These are phyloP conservation scores for Suillus clintonianus DNA, from an alignment of 768 basidiomycete species.

Conservation along the genomic window DNA sequence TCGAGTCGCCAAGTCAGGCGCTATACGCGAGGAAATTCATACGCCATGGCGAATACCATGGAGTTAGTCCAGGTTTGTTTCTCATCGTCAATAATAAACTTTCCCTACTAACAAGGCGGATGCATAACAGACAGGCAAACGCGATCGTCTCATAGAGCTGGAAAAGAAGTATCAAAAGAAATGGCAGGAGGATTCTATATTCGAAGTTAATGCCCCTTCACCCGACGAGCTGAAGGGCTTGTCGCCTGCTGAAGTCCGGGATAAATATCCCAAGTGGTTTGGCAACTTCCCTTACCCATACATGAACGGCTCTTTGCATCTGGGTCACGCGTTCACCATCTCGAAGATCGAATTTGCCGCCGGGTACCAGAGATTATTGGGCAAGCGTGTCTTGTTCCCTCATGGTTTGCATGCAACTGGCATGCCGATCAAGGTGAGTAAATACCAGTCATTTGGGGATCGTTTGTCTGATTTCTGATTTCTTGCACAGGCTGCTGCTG, in stretches of 20 bases:
- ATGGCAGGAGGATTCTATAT: slow-evolving; percentile 78
- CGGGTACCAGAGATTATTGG: slow-evolving; percentile 93
- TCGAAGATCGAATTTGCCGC: slow-evolving; percentile 97
- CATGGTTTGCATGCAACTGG: slow-evolving; percentile 98
- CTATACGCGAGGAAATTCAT: slow-evolving; percentile 25
- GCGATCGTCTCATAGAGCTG: slow-evolving; percentile 81
- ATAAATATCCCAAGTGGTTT: slow-evolving; percentile 94
- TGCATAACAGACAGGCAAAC: slow-evolving; percentile 77
- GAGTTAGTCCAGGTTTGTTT: slow-evolving; percentile 59
- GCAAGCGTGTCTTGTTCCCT: slow-evolving; percentile 95
- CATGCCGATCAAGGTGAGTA: slow-evolving; percentile 95
- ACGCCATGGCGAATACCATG: slow-evolving; percentile 60
- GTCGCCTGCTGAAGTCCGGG: slow-evolving; percentile 62
- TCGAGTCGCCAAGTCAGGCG: slow-evolving; percentile 29
- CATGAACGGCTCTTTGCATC: slow-evolving; percentile 97
- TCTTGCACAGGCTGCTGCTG: slow-evolving; percentile 76
- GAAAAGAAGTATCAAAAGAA: slow-evolving; percentile 83
- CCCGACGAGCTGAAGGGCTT: slow-evolving; percentile 64
- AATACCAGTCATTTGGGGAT: neutral
- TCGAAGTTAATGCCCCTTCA: slow-evolving; percentile 84
- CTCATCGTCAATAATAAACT: neutral
- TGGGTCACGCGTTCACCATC: slow-evolving; percentile 97
- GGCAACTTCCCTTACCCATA: slow-evolving; percentile 96
- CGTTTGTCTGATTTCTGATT: neutral
- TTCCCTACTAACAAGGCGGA: slow-evolving; percentile 9